Evolutionary conservation across 1,139 yeast species (phyloP).

Genomic region (Diutina sp.): DNA sequence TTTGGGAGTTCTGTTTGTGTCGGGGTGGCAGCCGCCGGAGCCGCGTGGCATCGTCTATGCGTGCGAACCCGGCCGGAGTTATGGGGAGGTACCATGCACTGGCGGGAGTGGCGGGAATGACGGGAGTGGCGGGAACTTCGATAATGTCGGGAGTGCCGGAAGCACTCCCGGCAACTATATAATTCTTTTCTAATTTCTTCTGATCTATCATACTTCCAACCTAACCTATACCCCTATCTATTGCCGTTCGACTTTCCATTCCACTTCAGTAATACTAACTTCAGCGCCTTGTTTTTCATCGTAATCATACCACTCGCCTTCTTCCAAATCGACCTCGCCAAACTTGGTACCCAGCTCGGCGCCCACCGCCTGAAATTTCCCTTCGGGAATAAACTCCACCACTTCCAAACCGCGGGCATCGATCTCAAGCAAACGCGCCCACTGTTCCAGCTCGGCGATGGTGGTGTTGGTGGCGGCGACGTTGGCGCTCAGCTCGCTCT

Average conservation of each 20-base stretch:
- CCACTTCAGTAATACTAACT: constrained; percentile 64
- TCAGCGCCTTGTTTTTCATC: constrained; percentile 77
- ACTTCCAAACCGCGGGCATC: constrained; percentile 84
- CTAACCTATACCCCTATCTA: not conserved
- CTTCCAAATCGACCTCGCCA: constrained; percentile 57
- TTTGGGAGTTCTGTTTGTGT: not conserved
- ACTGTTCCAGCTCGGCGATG: constrained; percentile 16
- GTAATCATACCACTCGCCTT: constrained; percentile 90
- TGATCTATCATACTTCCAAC: no score
- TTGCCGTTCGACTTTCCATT: constrained; percentile 12
- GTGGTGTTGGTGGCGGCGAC: constrained; percentile 22
- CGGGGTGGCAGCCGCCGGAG: not conserved
- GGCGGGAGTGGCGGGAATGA: not conserved
- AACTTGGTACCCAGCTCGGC: constrained; percentile 39
- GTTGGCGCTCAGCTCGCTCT: constrained; percentile 26
- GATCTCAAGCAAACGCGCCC: constrained; percentile 44
- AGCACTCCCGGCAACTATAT: no score
- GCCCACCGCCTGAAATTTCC: constrained; percentile 53
- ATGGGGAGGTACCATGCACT: not conserved
- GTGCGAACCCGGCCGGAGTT: not conserved
- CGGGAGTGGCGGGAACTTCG: not conserved
- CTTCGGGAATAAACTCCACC: constrained; percentile 54
- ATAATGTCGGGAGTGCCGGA: not conserved
- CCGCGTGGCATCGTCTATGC: not conserved
- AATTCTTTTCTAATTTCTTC: no score